Evolutionary conservation across 2,329 filamentous ascomycete species (phyloP), one percentile per base, ranked within the genome.

Genomic region (Claviceps sp.): DNA sequence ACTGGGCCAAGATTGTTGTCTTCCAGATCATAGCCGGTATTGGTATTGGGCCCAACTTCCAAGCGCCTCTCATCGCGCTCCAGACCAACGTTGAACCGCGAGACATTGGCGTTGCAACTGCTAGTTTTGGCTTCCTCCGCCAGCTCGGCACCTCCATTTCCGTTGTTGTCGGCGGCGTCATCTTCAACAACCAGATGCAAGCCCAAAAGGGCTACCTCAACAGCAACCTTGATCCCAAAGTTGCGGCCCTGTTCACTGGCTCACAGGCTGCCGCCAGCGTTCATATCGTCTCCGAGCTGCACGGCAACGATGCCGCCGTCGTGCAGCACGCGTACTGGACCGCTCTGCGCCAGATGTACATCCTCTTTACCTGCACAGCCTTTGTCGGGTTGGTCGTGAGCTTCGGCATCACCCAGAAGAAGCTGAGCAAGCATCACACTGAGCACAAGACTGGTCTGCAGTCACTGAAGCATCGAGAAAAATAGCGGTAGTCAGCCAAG

Each of bases 171-270:
- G 86, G 86, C 23, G 81, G 84, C n/a, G 84, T 88, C 45, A 76
- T 90, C 39, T 89, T 90, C 68, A 82, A 88, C 66, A 89, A 90
- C 62, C 70, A 76, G 53, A 86, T 88, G 80, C 68, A 79, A 56
- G 71, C 70, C 46, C 76, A 80, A 57, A 70, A 74, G 29, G 60
- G 67, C 4, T 60, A 61, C 8, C 72, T 86, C 34, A 64, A 68
- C 22, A 59, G 66, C 34, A 65, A 74, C 4, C 71, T 86, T 0
- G 76, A 76, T 0, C 66, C 66, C 0, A 61, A 75, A 3, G 66
- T 74, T 1, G 79, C 79, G 0, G 58, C 63, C 4, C 60, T 70
- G 23, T 72, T 87, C 5, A 74, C 77, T 3, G 81, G 82, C n/a
- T 68, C 70, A 56, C 72, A 75, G 52, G 79, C 83, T 38, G 75